Evolutionary conservation across 2,329 filamentous ascomycete species (phyloP), one percentile per base, ranked within the genome.

Genomic region (Beauveria sp.): DNA sequence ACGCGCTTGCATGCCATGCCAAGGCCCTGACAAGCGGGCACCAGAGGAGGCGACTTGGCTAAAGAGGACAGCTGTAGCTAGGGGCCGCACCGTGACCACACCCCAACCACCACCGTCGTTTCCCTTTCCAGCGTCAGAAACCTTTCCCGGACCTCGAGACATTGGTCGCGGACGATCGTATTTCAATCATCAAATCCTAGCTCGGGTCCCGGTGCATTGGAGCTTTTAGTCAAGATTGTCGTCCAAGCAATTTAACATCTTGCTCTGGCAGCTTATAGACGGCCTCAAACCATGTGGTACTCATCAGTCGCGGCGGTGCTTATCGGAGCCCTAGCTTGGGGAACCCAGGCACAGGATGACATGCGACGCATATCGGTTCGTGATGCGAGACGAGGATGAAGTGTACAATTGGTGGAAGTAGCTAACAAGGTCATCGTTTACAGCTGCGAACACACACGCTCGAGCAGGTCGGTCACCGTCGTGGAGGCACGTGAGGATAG

Each of bases 361-460:
- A 72, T 81, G 66, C 81, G 80, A 75, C 81, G 79, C 72, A 81
- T 82, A 67, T 73, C 75, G 72, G 79, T 81, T 73, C 63, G 78
- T 69, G 51, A 58, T 18, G 51, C 51, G 10, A 30, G 56, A 42
- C 20, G 28, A 57, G 26, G 2, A 18, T 24, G 26, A 28, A 40
- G 18, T 38, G n/a, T 45, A 40, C 14, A 28, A 24, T 24, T 24
- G 20, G 38, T 20, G 26, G 20, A 38, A 43, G 50, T 59, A 56
- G 40, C 46, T 63, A 64, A 64, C 67, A 70, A 60, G 70, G 63
- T 60, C 63, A 34, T 60, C 65, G 62, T 62, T 64, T 64, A 64
- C 75, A 96, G 90, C 82, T 96, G 71, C 86, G 91, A 72, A 96
- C 93, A 71, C 93, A 96, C 77, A 93, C 88, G 70, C 81, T 96